phyloP scores from a whole-genome alignment of 208 protist species.

The Trypanosoma boissoni region DNA sequence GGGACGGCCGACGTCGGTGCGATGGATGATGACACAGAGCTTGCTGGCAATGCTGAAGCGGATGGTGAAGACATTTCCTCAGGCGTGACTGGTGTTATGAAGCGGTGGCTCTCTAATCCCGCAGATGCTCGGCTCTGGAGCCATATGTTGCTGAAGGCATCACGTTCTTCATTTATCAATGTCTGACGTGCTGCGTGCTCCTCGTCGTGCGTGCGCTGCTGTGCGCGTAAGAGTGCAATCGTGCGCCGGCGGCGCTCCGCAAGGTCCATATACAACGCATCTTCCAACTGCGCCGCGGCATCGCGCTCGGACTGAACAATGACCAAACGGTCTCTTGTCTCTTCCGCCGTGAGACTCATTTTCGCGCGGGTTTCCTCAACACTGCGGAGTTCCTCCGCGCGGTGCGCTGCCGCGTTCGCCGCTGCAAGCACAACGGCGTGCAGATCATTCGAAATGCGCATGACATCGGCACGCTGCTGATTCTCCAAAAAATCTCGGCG shows the following conservation, averaged over 20 bases:
- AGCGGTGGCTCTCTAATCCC: no score
- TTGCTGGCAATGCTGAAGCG: neutral
- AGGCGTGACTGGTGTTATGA: no score
- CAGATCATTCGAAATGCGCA: neutral
- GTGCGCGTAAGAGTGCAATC: no score
- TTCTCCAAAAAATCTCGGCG: constrained; percentile 9
- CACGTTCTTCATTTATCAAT: constrained; percentile 5
- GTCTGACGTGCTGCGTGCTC: constrained; percentile 3
- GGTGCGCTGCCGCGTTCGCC: neutral
- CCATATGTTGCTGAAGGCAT: neutral
- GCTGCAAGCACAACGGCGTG: neutral
- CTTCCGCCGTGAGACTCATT: neutral
- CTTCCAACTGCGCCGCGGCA: neutral
- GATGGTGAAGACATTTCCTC: no score
- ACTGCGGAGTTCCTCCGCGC: neutral
- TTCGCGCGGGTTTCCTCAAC: neutral
- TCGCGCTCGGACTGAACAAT: neutral
- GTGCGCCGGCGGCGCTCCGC: neutral
- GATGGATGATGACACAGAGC: neutral
- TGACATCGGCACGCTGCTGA: neutral
- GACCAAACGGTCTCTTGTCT: neutral
- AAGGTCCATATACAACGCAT: neutral
- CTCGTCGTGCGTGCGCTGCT: no score
- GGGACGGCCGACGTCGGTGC: no score
- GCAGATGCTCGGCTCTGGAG: neutral